These are phyloP conservation scores for Mercurialis annua DNA, from an alignment of 345 rosid genomes.

Conservation along the genomic window DNA sequence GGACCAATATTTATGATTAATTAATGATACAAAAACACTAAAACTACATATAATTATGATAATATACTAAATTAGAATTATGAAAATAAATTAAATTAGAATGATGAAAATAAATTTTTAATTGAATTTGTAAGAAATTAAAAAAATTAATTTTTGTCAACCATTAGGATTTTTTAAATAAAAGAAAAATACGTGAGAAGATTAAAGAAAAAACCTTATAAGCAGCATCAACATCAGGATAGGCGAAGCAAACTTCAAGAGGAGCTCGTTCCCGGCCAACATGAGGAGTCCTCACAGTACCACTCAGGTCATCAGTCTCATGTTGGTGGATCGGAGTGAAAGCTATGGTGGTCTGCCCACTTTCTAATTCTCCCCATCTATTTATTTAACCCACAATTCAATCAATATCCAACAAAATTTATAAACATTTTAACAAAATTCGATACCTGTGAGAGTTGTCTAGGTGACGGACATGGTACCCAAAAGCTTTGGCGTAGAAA, in stretches of 20 bases:
- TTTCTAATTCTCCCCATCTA: constrained; percentile 88
- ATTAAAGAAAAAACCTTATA: constrained; percentile 46
- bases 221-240: constrained; percentile 71
- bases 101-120: no score
- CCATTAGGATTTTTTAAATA: no score
- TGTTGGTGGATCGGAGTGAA: constrained; percentile 74
- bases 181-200: no score
- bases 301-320: constrained; percentile 72
- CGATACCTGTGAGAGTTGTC: constrained; percentile 63
- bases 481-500: constrained; percentile 75
- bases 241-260: constrained; percentile 72
- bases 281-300: constrained; percentile 44
- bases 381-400: not conserved
- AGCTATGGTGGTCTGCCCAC: constrained; percentile 80
- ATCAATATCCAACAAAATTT: not conserved
- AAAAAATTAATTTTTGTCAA: no score
- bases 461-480: constrained; percentile 59
- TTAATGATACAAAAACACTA: no score
- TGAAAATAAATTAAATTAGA: no score
- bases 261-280: constrained; percentile 39
- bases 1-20: no score
- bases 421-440: not conserved
- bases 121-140: no score
- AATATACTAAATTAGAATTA: no score
- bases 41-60: no score